Evolutionary conservation across 208 protist species (phyloP), one percentile per base, ranked within the genome.

Genomic region (Acanthamoeba healyi): DNA sequence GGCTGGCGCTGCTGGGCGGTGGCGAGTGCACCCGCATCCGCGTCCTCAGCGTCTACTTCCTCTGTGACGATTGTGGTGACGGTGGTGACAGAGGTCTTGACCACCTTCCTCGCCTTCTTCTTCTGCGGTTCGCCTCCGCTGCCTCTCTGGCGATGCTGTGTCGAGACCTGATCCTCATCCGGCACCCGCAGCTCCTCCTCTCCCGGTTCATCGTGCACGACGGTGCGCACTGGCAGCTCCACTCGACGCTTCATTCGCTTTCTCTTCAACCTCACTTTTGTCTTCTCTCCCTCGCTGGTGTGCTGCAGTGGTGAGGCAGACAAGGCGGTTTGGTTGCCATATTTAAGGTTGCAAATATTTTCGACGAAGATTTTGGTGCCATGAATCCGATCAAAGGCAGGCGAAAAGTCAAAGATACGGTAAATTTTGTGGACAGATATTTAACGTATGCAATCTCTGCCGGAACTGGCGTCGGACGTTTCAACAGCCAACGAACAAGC

Each of bases 191-290:
- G 42, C 44, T 58, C 74, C 7, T 56, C 74, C 12, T 29, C 44
- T 29, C n/a, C n/a, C n/a, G n/a, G n/a, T n/a, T n/a, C n/a, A n/a
- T 84, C 42, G 15, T 4, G 0, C n/a, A 84, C 74, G 6, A 17
- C 12, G n/a, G n/a, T n/a, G 22, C n/a, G 42, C 19, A 84, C 74
- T 4, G 74, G 38, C 3, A 84, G 46, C 44, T 84, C 74, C 5
- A 56, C n/a, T 38, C 74, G 12, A 12, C 74, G 74, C 44, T 84
- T 84, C 74, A 84, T 84, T n/a, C n/a, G n/a, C n/a, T n/a, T n/a
- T n/a, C n/a, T n/a, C n/a, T n/a, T n/a, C n/a, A n/a, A n/a, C n/a
- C n/a, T n/a, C n/a, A n/a, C n/a, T n/a, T n/a, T n/a, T n/a, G n/a
- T n/a, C 14, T 24, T 58, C 12, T 1, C 5, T 26, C 51, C 17